A percentile compares a stretch with the other conserved stretches of the same genome.
Evolutionary conservation across 345 rosid genomes (phyloP).

Genomic region (Physaria fendleri): DNA sequence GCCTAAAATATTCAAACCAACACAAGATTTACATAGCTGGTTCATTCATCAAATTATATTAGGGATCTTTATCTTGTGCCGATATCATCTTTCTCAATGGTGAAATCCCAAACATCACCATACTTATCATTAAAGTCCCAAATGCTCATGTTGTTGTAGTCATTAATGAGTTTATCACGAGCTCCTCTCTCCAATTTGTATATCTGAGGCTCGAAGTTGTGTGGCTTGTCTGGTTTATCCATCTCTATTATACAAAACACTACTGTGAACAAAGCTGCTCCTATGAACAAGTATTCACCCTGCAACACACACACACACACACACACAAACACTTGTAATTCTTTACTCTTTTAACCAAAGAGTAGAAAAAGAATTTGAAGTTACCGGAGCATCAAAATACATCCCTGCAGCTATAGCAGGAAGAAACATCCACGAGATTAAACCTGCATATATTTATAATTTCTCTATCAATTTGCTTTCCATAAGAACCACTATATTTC

Average conservation of each 20-base stretch:
- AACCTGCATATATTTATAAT: slow-evolving; percentile 33
- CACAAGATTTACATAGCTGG: no score
- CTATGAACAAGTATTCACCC: slow-evolving; percentile 80
- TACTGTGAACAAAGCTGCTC: slow-evolving; percentile 61
- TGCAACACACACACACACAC: slow-evolving; percentile 23
- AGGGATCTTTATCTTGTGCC: slow-evolving; percentile 37
- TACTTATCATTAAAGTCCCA: slow-evolving; percentile 95
- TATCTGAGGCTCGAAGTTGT: slow-evolving; percentile 91
- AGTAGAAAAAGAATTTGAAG: neutral
- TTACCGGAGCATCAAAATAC: slow-evolving; percentile 71
- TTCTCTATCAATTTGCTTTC: neutral
- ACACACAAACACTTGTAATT: neutral
- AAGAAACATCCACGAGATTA: slow-evolving; percentile 82
- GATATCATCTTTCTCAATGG: slow-evolving; percentile 53
- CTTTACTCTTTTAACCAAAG: neutral
- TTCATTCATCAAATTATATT: neutral
- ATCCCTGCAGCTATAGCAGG: slow-evolving; percentile 69
- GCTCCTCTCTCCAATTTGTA: slow-evolving; percentile 82
- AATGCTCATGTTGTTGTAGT: slow-evolving; percentile 78
- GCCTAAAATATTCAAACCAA: no score
- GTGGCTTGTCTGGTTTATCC: slow-evolving; percentile 89
- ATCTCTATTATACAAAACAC: slow-evolving; percentile 72
- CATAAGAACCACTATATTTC: neutral
- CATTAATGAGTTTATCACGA: slow-evolving; percentile 77
- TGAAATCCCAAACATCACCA: slow-evolving; percentile 92